These are phyloP conservation scores for Mortierella sp. DNA, from an alignment of 371 early-diverging fungal species.

Conservation along the genomic window DNA sequence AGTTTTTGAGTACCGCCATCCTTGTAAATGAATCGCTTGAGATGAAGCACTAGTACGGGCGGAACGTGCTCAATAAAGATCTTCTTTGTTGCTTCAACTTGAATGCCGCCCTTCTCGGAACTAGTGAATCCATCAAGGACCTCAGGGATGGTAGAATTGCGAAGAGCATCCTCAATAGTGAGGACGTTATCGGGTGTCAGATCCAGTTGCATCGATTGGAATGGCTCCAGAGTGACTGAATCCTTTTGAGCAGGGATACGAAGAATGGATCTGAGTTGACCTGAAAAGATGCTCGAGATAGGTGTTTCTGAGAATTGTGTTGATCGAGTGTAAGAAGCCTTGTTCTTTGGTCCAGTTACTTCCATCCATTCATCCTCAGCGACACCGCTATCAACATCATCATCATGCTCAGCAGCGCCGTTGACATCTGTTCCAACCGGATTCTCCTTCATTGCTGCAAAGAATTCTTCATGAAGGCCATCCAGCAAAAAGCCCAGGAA, in stretches of 20 bases:
- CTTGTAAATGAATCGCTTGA: constrained; percentile 93
- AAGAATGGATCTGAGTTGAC: constrained; percentile 83
- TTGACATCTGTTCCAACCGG: constrained; percentile 31
- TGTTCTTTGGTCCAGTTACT: constrained; percentile 87
- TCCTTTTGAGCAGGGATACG: constrained; percentile 82
- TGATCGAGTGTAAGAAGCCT: constrained; percentile 64
- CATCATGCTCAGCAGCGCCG: constrained; percentile 27
- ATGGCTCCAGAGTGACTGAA: constrained; percentile 90
- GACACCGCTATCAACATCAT: constrained; percentile 45
- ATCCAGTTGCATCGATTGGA: constrained; percentile 89
- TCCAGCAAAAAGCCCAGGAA: constrained; percentile 94
- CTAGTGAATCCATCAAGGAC: constrained; percentile 75
- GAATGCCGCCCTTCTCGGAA: constrained; percentile 46
- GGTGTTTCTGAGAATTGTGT: constrained; percentile 80
- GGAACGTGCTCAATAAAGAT: constrained; percentile 87
- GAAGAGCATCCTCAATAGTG: constrained; percentile 89
- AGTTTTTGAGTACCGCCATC: constrained; percentile 88
- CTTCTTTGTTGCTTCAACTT: constrained; percentile 90
- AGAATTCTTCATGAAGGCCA: constrained; percentile 94
- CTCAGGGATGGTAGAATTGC: constrained; percentile 81
- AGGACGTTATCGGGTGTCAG: constrained; percentile 82
- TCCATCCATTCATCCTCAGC: constrained; percentile 84
- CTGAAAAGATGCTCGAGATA: constrained; percentile 90
- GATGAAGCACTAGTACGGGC: constrained; percentile 92
- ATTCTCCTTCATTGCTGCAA: constrained; percentile 57